Evolutionary conservation across 331 rosid genomes (phyloP).

Genomic region (Ulmus americana): DNA sequence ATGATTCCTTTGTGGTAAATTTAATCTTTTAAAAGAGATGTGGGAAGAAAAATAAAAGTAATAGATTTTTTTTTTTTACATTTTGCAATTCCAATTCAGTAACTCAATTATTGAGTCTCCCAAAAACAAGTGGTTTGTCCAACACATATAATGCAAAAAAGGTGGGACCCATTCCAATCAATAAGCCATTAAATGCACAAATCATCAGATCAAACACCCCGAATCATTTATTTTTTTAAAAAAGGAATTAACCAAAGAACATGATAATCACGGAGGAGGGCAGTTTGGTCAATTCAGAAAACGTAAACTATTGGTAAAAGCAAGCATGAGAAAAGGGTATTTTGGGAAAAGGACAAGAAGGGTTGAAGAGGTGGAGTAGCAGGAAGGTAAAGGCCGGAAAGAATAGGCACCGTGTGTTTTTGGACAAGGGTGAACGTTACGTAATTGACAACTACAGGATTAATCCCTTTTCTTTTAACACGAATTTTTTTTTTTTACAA

Average conservation of each 20-base stretch:
- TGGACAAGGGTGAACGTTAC: constrained; percentile 22
- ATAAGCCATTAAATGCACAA: constrained; percentile 46
- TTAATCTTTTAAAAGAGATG: too few species aligned
- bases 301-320: not conserved
- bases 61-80: not conserved
- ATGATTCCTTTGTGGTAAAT: too few species aligned
- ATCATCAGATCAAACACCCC: constrained; percentile 26
- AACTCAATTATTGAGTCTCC: constrained; percentile 46
- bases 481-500: not conserved
- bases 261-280: constrained; percentile 20
- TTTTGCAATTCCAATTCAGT: constrained; percentile 21
- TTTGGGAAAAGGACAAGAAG: constrained; percentile 7
- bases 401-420: constrained; percentile 11
- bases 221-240: not conserved
- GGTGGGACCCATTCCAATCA: constrained; percentile 41
- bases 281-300: constrained; percentile 9
- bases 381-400: constrained; percentile 19
- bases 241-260: constrained; percentile 11
- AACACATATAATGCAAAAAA: constrained; percentile 29
- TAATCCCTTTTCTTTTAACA: not conserved
- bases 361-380: constrained; percentile 14
- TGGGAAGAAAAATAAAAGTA: not conserved
- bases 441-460: constrained; percentile 18
- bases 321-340: constrained; percentile 16
- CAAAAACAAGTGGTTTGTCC: constrained; percentile 38